These are phyloP conservation scores for Phaeotremella skinneri DNA, from an alignment of 768 basidiomycete species.

Conservation along the genomic window DNA sequence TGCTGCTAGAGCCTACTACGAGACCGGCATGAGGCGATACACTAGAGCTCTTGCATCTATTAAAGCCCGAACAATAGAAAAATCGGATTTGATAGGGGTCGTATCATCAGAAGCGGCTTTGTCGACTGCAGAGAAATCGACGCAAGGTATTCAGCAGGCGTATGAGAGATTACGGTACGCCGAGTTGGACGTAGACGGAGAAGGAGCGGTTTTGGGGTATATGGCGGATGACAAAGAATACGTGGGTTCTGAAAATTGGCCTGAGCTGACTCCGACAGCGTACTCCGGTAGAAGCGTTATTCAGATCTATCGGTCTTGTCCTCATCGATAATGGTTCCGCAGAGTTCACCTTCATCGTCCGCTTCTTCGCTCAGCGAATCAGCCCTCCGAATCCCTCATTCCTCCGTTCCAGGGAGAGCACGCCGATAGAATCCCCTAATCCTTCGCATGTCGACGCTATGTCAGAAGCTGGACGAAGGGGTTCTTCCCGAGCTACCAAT, in stretches of 20 bases:
- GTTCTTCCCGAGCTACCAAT: slow-evolving; percentile 1
- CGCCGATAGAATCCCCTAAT: slow-evolving; percentile 21
- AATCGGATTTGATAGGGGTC: slow-evolving; percentile 62
- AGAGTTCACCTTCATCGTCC: slow-evolving; percentile 81
- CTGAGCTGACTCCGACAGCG: slow-evolving; percentile 56
- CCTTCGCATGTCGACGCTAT: slow-evolving; percentile 22
- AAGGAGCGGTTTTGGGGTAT: slow-evolving; percentile 67
- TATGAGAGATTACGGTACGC: slow-evolving; percentile 63
- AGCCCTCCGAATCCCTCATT: slow-evolving; percentile 5
- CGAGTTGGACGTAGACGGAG: slow-evolving; percentile 69
- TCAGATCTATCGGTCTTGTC: slow-evolving; percentile 81
- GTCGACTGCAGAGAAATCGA: slow-evolving; percentile 39
- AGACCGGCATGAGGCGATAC: slow-evolving; percentile 91
- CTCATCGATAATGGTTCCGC: slow-evolving; percentile 92
- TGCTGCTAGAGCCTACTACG: slow-evolving; percentile 84
- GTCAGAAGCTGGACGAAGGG: slow-evolving; percentile 23
- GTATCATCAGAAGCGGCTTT: slow-evolving; percentile 55
- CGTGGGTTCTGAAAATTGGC: slow-evolving; percentile 57
- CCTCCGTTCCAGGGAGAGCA: slow-evolving; percentile 2
- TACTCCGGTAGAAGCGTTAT: slow-evolving; percentile 76
- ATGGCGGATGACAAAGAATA: slow-evolving; percentile 84
- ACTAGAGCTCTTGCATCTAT: slow-evolving; percentile 74
- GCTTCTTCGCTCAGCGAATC: slow-evolving; percentile 66
- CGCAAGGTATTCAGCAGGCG: slow-evolving; percentile 13
- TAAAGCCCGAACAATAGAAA: slow-evolving; percentile 64